Percentiles rank a stretch among this genome's conserved stretches.
Evolutionary conservation across 169 alveolate genomes (phyloP).

Genomic region (Plasmodium ovale): DNA sequence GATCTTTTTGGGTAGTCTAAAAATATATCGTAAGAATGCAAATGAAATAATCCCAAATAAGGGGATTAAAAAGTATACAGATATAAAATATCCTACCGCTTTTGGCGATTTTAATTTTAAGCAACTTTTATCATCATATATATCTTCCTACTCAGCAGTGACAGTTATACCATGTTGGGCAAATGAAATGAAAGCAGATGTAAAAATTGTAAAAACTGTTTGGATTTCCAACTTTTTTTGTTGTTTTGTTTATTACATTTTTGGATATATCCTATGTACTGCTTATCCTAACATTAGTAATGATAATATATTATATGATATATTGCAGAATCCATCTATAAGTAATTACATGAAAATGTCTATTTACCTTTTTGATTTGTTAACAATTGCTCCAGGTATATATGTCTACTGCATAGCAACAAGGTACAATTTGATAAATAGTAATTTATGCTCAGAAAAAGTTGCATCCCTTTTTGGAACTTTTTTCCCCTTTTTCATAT

Average conservation of each 20-base stretch:
- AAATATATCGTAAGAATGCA: slow-evolving; percentile 46
- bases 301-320: slow-evolving; percentile 62
- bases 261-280: slow-evolving; percentile 79
- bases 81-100: slow-evolving; percentile 72
- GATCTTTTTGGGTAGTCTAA: slow-evolving; percentile 36
- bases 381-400: slow-evolving; percentile 83
- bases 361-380: slow-evolving; percentile 80
- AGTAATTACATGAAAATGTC: slow-evolving; percentile 61
- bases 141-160: slow-evolving; percentile 81
- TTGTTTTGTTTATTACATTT: slow-evolving; percentile 76
- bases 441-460: slow-evolving; percentile 79
- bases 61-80: slow-evolving; percentile 6
- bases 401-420: slow-evolving; percentile 83
- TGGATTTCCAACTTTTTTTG: slow-evolving; percentile 84
- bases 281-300: slow-evolving; percentile 68
- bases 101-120: slow-evolving; percentile 76
- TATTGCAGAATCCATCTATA: slow-evolving; percentile 76
- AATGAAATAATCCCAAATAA: neutral
- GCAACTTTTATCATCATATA: slow-evolving; percentile 77
- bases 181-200: slow-evolving; percentile 85
- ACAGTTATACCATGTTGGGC: slow-evolving; percentile 87
- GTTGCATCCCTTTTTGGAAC: slow-evolving; percentile 80
- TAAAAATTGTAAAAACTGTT: slow-evolving; percentile 79
- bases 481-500: slow-evolving; percentile 81
- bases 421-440: slow-evolving; percentile 82